Evolutionary conservation across 345 rosid species (phyloP), one percentile per base, ranked within the genome.

Genomic region (Psidium guajava): DNA sequence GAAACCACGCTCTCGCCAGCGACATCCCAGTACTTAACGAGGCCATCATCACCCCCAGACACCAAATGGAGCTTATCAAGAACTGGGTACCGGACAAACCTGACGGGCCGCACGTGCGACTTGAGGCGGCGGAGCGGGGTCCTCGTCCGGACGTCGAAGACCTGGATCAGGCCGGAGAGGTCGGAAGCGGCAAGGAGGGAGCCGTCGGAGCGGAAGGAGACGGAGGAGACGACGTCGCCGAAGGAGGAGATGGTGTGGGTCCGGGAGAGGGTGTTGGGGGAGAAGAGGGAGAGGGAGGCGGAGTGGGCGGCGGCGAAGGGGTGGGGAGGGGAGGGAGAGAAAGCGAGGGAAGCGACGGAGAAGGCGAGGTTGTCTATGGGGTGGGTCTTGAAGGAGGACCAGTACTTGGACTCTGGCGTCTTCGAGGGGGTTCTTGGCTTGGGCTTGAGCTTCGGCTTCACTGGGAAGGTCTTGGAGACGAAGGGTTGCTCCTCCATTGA

Each of bases 1-100:
- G 89, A 85, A 6, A 96, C 87, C 83, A 93, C 93, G 22, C 84
- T 92, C 86, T 90, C 93, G 4, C 91, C 95, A 4, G 96, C 95
- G 40, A 97, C 98, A 84, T 97, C 99, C 99, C 98, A 97, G 82
- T 94, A 97, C 87, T 97, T 97, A 32, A 97, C 99, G 6, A 97
- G 84, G 8, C 93, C 94, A 54, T 97, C 99, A 82, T 97, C 99
- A 0, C 99, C 98, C 36, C 98, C 98, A 2, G 99, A 96, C 6
- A 97, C 89, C 83, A 97, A 87, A 85, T 95, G 99, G 44, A 96
- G 95, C 94, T 95, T 97, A 82, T 97, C 99, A 22, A 90, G 91
- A 82, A 80, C 64, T 0, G 98, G 98, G 87, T 93, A 97, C 91
- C 91, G 91, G 27, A 97, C 96, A 85, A 96, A 94, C 82, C 98